Base-by-base conservation (phyloP, 2,329 filamentous ascomycete genomes). In the Microdochium paspali region DNA sequence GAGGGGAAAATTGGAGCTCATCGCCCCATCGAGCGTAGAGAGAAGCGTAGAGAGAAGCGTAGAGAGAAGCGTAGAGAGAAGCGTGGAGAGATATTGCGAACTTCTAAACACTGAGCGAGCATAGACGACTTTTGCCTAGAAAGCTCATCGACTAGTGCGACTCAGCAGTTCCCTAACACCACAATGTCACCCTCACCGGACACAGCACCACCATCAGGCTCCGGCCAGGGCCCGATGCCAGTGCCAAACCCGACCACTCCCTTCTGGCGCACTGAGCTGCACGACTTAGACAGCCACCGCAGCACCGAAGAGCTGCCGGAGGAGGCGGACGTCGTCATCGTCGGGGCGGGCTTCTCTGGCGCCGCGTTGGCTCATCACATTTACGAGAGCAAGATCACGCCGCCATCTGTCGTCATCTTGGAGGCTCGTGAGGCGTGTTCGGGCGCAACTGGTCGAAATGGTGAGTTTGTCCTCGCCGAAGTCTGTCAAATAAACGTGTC, bases 241-340 rank as follows among this genome's bases (percentile, higher is more conserved):
- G 59, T 60, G 12, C 49, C 57, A 6, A 53, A 58, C 49, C 45
- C 72, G 2, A 71, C 66, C 4, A 54, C 62, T 23, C 76, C 74
- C 1, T 78, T 77, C 63, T 79, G 76, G 76, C 72, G 76, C 50
- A 72, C 65, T 45, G 67, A 77, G 56, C 73, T 74, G 2, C 74
- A 72, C 30, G 58, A 68, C 51, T 64, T 80, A 1, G 62, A 72
- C 15, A 71, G 68, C 30, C 73, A 79, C 54, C 68, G 71, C 18
- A 73, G 72, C 4, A 78, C 75, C 2, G 54, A 65, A 15, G 60
- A 70, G 9, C 61, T 79, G 6, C 74, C 76, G 2, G 51, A 62
- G 15, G 62, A 66, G 45, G 72, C 69, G 10, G 74, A 78, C 56
- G 66, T 78, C 20, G 69, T 76, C 6, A 70, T 79, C 32, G 67